Base-by-base conservation (phyloP, 2,329 filamentous ascomycete genomes). In the Colletotrichum brevisporum region DNA sequence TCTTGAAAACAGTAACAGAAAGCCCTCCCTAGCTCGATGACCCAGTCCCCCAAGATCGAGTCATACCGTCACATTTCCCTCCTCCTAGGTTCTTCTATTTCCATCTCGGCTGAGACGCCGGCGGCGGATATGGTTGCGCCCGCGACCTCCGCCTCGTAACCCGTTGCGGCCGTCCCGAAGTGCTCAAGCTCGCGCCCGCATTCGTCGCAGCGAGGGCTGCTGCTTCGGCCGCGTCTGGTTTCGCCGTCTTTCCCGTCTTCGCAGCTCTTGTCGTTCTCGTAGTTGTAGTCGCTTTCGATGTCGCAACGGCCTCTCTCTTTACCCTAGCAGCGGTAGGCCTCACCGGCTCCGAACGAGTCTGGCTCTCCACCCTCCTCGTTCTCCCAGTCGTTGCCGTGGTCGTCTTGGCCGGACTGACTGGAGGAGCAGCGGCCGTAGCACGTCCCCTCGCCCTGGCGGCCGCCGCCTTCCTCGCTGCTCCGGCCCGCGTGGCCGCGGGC, bases 301-400 rank as follows among this genome's bases (percentile, higher is more conserved):
- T 13, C 5, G 9, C 12, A 0, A 21, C 53, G 4, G 66, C 39
- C 16, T 66, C 61, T 36, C 48, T 65, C 66, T 66, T 66, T 31
- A 41, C 62, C 18, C 55, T 55, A n/a, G 52, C 52, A 2, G 53
- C 43, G 1, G 65, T 64, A 2, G 66, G 61, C 18, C 62, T 4
- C 31, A 43, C 21, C 13, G 66, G 66, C 51, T 69, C 66, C 3
- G 50, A 55, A 4, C 66, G 36, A 4, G 66, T 69, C 66, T 69
- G 61, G 50, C 66, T 69, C 15, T 69, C 66, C n/a, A 69, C 54
- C 24, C 66, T 51, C n/a, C 66, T 63, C 41, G 55, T 41, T 13
- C 54, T 53, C 3, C 24, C 51, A 2, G 62, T 47, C 4, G 65
- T 56, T 2, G 65, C 39, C 3, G 27, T 41, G 0, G 26, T 13